Evolutionary conservation across 805 yeast species (phyloP).

Genomic region (Cyberlindnera petersonii): DNA sequence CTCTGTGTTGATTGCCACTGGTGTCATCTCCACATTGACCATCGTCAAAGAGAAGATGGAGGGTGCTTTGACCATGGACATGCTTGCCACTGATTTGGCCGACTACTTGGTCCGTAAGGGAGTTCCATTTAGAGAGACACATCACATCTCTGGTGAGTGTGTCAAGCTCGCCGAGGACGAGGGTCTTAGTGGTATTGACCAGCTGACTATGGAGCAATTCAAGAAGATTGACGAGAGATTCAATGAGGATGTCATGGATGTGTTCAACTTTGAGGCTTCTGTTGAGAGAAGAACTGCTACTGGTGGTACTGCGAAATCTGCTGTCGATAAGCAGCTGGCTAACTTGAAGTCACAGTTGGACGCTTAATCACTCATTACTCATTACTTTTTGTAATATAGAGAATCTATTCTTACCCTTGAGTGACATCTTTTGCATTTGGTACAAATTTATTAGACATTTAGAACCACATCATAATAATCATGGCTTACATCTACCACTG

Average conservation of each 20-base stretch:
- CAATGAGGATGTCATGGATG: conserved; percentile 70
- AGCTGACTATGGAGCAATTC: conserved; percentile 74
- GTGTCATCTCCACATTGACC: conserved; percentile 83
- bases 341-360: conserved; percentile 30
- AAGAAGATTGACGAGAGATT: conserved; percentile 77
- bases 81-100: conserved; percentile 98
- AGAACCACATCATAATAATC: conserved; percentile 15
- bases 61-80: conserved; percentile 92
- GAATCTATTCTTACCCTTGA: too few species aligned
- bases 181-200: conserved; percentile 78
- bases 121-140: conserved; percentile 98
- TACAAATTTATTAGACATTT: neutral
- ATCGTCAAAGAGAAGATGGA: conserved; percentile 76
- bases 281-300: conserved; percentile 96
- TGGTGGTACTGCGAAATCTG: conserved; percentile 94
- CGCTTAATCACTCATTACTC: too few species aligned
- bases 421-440: too few species aligned
- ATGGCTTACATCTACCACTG: conserved; percentile 97
- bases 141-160: conserved; percentile 97
- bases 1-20: conserved; percentile 91
- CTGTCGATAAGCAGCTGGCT: conserved; percentile 72
- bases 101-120: conserved; percentile 97
- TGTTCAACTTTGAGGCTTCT: conserved; percentile 88
- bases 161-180: conserved; percentile 85
- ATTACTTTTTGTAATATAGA: too few species aligned